Percentiles rank a stretch among this genome's conserved stretches.
These are phyloP conservation scores for Backusella luteola DNA, from an alignment of 192 early-diverging fungal genomes.

Conservation along the genomic window DNA sequence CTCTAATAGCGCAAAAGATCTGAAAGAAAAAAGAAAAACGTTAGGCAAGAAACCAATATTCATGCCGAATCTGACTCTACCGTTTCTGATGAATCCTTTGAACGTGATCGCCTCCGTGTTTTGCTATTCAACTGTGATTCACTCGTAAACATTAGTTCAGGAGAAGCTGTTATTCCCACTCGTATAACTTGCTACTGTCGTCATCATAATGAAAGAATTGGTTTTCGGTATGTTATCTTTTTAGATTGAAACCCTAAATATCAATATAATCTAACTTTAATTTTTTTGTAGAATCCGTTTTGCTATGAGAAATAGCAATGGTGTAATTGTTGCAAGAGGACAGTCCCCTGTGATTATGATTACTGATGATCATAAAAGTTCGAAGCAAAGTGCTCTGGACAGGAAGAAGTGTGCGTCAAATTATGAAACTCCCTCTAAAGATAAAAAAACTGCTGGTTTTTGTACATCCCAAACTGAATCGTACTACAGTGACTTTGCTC, in stretches of 20 bases:
- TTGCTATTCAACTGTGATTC: constrained; percentile 87
- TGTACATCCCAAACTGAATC: not conserved
- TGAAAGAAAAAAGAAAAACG: constrained; percentile 48
- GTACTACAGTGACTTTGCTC: not conserved
- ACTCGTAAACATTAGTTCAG: constrained; percentile 82
- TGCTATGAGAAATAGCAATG: constrained; percentile 64
- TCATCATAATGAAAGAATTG: constrained; percentile 89
- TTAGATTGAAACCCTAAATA: not conserved
- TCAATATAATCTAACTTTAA: not conserved
- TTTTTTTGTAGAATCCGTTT: constrained; percentile 61
- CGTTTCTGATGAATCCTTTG: constrained; percentile 59
- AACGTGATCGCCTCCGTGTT: constrained; percentile 72
- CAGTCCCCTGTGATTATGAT: constrained; percentile 92
- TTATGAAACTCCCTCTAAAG: constrained; percentile 7
- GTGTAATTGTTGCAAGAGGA: constrained; percentile 70
- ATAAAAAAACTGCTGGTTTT: not conserved
- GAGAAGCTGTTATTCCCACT: constrained; percentile 86
- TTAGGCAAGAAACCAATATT: constrained; percentile 36
- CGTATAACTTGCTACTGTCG: constrained; percentile 97
- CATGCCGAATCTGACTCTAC: constrained; percentile 1
- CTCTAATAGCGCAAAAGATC: constrained; percentile 53
- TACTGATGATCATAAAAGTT: constrained; percentile 95
- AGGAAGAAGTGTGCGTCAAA: constrained; percentile 4
- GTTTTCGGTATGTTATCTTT: constrained; percentile 51
- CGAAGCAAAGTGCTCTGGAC: constrained; percentile 36